Percentiles rank a stretch among this genome's conserved stretches.
phyloP scores from a whole-genome alignment of 371 early-diverging fungal genomes.

The Entomophthora muscae region DNA sequence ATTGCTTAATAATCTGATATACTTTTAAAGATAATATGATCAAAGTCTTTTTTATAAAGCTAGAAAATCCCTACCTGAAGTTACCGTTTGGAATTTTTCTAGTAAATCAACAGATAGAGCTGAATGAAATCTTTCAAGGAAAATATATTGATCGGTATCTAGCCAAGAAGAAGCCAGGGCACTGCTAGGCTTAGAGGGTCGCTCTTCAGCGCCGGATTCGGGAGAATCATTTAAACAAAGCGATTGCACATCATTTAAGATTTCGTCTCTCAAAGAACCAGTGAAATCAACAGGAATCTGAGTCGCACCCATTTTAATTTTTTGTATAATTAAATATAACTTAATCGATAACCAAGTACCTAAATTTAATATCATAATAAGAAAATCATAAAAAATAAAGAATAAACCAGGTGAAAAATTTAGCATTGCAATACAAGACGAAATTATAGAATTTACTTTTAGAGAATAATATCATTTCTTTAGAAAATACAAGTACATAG shows the following conservation, averaged over 20 bases:
- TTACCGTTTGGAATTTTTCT: background rate
- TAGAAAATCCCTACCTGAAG: background rate
- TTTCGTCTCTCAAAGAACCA: background rate
- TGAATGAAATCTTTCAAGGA: background rate
- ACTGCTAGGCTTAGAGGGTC: background rate
- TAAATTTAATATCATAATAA: too few species aligned
- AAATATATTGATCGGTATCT: background rate
- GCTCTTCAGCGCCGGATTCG: background rate
- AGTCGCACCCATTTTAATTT: too few species aligned
- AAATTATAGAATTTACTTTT: too few species aligned
- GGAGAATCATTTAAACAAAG: background rate
- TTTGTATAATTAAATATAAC: too few species aligned
- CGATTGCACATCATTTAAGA: background rate
- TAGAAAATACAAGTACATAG: too few species aligned
- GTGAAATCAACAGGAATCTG: background rate
- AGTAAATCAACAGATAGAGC: background rate
- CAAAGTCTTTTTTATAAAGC: background rate
- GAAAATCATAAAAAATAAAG: too few species aligned
- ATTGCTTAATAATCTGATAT: background rate
- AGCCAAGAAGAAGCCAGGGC: background rate
- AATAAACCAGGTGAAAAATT: too few species aligned
- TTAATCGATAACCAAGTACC: too few species aligned
- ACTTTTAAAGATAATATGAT: background rate
- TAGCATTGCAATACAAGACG: too few species aligned
- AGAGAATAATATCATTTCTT: too few species aligned